phyloP scores from a whole-genome alignment of 2,329 filamentous ascomycete species.

The Cladosporium phlei region DNA sequence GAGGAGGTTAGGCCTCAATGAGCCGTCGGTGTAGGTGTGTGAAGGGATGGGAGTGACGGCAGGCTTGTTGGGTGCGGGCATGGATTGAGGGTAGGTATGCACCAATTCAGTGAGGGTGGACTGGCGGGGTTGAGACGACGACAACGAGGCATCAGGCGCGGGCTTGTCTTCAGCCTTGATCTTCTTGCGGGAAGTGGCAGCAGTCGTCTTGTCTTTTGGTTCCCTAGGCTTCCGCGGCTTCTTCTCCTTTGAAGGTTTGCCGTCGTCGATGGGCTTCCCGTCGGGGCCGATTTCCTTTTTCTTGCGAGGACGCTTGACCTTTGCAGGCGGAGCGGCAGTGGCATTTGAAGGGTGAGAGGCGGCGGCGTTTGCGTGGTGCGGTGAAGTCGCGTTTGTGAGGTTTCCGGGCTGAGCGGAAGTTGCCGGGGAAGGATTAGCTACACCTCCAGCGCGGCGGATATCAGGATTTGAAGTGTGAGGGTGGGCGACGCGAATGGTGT shows the following conservation, averaged over 20 bases:
- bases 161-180: conserved; percentile 37
- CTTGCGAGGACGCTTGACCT: conserved; percentile 40
- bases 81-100: conserved; percentile 9
- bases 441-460: conserved; percentile 31
- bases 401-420: conserved; percentile 24
- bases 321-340: conserved; percentile 21
- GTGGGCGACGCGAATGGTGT: conserved; percentile 26
- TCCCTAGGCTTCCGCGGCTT: conserved; percentile 43
- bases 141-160: conserved; percentile 23
- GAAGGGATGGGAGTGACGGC: conserved; percentile 33
- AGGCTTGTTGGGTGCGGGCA: conserved; percentile 7
- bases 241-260: conserved; percentile 39
- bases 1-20: conserved; percentile 3
- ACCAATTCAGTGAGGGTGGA: conserved; percentile 40
- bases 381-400: conserved; percentile 12
- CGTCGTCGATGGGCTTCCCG: conserved; percentile 34
- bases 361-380: conserved; percentile 12
- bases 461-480: conserved; percentile 18
- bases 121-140: conserved; percentile 29
- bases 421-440: conserved; percentile 25
- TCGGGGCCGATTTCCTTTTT: conserved; percentile 34
- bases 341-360: conserved; percentile 18
- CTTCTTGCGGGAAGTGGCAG: conserved; percentile 46
- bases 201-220: conserved; percentile 44
- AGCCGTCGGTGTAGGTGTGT: conserved; percentile 6